Conservation (phyloP, 2,329 filamentous ascomycete genomes). For the Colletotrichum sp. region DNA sequence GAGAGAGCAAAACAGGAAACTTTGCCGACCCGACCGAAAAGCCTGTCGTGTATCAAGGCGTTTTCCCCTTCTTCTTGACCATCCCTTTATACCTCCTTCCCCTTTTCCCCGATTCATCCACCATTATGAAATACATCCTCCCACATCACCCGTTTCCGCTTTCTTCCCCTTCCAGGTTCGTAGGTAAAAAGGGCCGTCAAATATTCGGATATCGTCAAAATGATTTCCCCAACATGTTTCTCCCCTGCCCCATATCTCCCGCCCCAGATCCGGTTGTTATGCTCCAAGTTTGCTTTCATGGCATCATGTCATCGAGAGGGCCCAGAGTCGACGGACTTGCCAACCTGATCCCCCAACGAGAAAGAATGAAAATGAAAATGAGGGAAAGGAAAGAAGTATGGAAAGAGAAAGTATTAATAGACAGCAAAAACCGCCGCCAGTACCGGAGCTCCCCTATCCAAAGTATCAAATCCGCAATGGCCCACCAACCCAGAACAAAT, state of each 20-base stretch:
- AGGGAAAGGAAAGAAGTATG: neutral
- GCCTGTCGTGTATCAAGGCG: slow-evolving; percentile 5
- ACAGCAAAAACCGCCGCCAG: neutral
- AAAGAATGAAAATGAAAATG: neutral
- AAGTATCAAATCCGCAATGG: neutral
- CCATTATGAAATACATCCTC: slow-evolving; percentile 7
- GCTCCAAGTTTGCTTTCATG: slow-evolving; percentile 19
- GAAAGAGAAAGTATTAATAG: slow-evolving; percentile 6
- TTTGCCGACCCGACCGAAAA: neutral
- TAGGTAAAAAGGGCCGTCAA: slow-evolving; percentile 16
- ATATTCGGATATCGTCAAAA: slow-evolving; percentile 14
- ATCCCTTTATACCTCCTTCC: neutral
- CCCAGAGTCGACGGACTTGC: neutral
- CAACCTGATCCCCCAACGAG: neutral
- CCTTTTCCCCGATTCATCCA: neutral
- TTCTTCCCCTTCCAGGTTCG: neutral
- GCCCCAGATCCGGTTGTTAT: slow-evolving; percentile 9
- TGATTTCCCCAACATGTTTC: neutral
- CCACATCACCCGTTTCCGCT: neutral
- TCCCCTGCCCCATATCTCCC: neutral
- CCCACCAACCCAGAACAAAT: neutral
- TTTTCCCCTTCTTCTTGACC: neutral
- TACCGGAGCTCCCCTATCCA: neutral
- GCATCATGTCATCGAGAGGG: slow-evolving; percentile 5
- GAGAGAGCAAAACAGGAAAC: neutral